phyloP scores from a whole-genome alignment of 306 rosid genomes.

The Dryas alaskensis region DNA sequence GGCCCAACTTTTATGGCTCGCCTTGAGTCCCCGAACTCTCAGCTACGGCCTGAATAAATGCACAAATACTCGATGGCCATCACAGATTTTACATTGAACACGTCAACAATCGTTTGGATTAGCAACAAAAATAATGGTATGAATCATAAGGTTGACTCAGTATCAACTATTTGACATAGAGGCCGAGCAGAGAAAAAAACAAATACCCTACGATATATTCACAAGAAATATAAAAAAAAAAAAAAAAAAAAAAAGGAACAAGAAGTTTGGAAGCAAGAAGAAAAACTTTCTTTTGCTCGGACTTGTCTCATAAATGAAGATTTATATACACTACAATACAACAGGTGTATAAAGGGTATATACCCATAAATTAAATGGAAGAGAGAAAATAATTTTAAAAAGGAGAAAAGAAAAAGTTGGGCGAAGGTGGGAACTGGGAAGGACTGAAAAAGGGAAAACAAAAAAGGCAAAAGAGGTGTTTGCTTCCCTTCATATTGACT shows the following conservation, averaged over 20 bases:
- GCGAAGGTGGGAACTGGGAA: background rate
- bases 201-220: background rate
- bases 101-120: no score
- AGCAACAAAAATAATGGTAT: no score
- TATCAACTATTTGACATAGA: no score
- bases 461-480: conserved; percentile 14
- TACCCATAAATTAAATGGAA: conserved; percentile 52
- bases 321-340: conserved; percentile 75
- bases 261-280: conserved; percentile 12
- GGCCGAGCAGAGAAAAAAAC: no score
- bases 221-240: background rate
- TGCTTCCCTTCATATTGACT: conserved; percentile 37
- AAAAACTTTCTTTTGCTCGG: conserved; percentile 35
- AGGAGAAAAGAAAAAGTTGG: conserved; percentile 16
- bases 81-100: no score
- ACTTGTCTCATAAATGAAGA: conserved; percentile 36
- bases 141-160: no score
- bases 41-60: no score
- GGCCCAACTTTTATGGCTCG: no score
- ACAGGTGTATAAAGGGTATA: conserved; percentile 47
- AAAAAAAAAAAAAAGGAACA: background rate
- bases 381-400: conserved; percentile 33
- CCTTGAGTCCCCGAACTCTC: no score
- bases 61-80: no score
- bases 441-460: conserved; percentile 2